Percentiles rank a stretch among this genome's conserved stretches.
These are phyloP conservation scores for Cyberlindnera amylophila DNA, from an alignment of 805 yeast genomes.

Conservation along the genomic window DNA sequence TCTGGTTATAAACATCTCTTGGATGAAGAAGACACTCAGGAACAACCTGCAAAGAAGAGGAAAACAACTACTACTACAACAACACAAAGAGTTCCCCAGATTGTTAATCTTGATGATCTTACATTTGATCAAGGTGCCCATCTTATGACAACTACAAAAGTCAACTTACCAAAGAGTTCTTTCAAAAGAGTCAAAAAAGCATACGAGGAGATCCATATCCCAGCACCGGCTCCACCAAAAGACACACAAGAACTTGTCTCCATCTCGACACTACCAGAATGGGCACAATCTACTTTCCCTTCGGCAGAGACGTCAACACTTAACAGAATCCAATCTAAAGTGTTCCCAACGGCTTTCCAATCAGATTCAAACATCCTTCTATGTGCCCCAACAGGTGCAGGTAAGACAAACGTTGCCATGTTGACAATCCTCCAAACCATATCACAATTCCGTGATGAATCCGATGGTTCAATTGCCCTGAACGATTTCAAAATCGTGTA, in stretches of 20 bases:
- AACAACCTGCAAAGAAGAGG: constrained; percentile 26
- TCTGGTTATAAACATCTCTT: constrained; percentile 40
- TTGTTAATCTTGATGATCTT: constrained; percentile 60
- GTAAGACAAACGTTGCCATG: constrained; percentile 96
- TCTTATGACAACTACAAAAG: constrained; percentile 59
- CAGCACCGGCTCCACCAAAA: constrained; percentile 63
- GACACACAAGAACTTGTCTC: constrained; percentile 44
- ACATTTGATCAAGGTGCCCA: constrained; percentile 72
- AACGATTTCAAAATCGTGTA: constrained; percentile 73
- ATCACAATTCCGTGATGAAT: constrained; percentile 45
- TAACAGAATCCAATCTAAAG: constrained; percentile 80
- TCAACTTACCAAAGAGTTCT: constrained; percentile 80
- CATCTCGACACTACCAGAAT: constrained; percentile 64
- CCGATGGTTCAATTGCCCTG: constrained; percentile 48
- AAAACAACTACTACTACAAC: constrained; percentile 4
- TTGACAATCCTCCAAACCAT: constrained; percentile 66
- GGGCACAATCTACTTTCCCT: constrained; percentile 81
- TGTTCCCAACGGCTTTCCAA: constrained; percentile 73
- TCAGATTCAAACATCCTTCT: constrained; percentile 69
- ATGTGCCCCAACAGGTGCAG: constrained; percentile 99
- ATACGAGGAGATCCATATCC: constrained; percentile 90
- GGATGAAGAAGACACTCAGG: constrained; percentile 21
- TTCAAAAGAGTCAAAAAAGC: constrained; percentile 65
- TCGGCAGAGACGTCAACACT: constrained; percentile 58
- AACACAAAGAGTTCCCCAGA: constrained; percentile 38